Evolutionary conservation across 2,329 filamentous ascomycete species (phyloP).

Genomic region (Verticillium isaacii): DNA sequence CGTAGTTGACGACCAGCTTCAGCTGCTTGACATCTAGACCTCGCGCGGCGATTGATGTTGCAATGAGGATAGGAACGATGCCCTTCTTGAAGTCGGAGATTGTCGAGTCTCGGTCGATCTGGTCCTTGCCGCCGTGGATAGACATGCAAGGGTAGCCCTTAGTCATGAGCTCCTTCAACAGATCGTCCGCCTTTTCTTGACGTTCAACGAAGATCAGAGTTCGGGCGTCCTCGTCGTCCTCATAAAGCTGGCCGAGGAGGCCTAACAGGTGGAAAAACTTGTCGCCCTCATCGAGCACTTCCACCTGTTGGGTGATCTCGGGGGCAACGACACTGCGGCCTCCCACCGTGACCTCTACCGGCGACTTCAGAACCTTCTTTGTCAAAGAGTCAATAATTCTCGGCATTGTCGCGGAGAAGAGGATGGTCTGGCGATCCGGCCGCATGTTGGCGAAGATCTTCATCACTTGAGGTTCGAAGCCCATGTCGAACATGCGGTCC

Average conservation of each 20-base stretch:
- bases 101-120: constrained; percentile 86
- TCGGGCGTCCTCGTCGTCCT: constrained; percentile 82
- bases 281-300: constrained; percentile 73
- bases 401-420: constrained; percentile 96
- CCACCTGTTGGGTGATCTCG: constrained; percentile 91
- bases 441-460: constrained; percentile 91
- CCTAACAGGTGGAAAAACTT: constrained; percentile 85
- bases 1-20: constrained; percentile 93
- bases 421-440: constrained; percentile 86
- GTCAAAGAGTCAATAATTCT: constrained; percentile 87
- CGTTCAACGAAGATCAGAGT: constrained; percentile 88
- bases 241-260: constrained; percentile 81
- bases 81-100: constrained; percentile 93
- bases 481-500: constrained; percentile 99
- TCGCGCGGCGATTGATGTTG: constrained; percentile 91
- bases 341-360: constrained; percentile 89
- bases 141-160: constrained; percentile 91
- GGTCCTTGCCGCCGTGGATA: constrained; percentile 90
- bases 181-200: constrained; percentile 81
- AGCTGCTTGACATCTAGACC: constrained; percentile 94
- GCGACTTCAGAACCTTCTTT: constrained; percentile 79
- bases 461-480: constrained; percentile 96
- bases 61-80: constrained; percentile 82
- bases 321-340: constrained; percentile 81
- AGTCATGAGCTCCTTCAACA: constrained; percentile 71